These are phyloP conservation scores for Pythium periplocum DNA, from an alignment of 352 stramenopile genomes.

Conservation along the genomic window DNA sequence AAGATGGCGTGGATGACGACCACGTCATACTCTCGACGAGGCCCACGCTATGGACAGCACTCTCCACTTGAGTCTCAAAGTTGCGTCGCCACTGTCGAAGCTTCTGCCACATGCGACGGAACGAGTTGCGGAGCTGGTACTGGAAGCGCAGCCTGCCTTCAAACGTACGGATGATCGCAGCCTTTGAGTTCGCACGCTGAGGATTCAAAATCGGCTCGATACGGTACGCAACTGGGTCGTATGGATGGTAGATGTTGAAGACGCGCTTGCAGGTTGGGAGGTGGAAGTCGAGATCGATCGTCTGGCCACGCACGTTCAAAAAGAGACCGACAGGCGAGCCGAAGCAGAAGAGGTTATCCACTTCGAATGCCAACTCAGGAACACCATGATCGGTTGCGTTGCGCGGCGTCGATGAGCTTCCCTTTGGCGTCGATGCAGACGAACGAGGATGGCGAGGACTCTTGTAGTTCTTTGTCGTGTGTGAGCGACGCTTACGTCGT, in stretches of 20 bases:
- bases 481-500: not conserved
- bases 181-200: slow-evolving; percentile 65
- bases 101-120: slow-evolving; percentile 72
- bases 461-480: not conserved
- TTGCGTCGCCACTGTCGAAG: slow-evolving; percentile 68
- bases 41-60: slow-evolving; percentile 59
- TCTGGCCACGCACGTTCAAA: slow-evolving; percentile 87
- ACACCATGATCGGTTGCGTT: slow-evolving; percentile 16
- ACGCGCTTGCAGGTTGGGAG: slow-evolving; percentile 78
- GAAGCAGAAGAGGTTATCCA: slow-evolving; percentile 87
- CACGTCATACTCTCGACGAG: slow-evolving; percentile 42
- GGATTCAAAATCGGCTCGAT: slow-evolving; percentile 93
- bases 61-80: slow-evolving; percentile 72
- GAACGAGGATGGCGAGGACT: not conserved
- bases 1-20: not conserved
- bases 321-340: slow-evolving; percentile 90
- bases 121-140: slow-evolving; percentile 82
- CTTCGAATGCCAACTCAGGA: slow-evolving; percentile 66
- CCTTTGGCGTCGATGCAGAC: not conserved
- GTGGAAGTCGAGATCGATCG: slow-evolving; percentile 55
- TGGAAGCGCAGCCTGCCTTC: slow-evolving; percentile 80
- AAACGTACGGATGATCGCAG: slow-evolving; percentile 80
- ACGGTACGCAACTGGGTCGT: slow-evolving; percentile 93
- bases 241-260: slow-evolving; percentile 96
- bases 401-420: not conserved